A percentile compares a stretch with the other conserved stretches of the same genome.
Evolutionary conservation across 1,284 basidiomycete genomes (phyloP).

Genomic region (Papiliotrema terrestris): DNA sequence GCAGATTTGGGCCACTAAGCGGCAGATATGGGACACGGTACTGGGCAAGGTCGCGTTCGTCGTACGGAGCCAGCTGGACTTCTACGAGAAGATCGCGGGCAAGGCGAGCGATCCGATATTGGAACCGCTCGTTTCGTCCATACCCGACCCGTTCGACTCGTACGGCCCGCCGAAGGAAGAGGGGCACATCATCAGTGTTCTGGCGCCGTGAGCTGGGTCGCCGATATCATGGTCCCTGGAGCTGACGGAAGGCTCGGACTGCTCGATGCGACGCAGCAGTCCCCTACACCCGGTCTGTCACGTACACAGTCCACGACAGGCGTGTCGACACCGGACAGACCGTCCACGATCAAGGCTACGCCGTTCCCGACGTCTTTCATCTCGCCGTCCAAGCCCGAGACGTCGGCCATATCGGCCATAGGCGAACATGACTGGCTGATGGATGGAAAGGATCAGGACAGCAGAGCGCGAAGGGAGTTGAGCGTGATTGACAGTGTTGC

Average conservation of each 20-base stretch:
- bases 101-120: constrained; percentile 89
- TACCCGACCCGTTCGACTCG: constrained; percentile 89
- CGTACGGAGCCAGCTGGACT: constrained; percentile 46
- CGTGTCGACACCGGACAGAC: constrained; percentile 14
- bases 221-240: neutral
- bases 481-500: constrained; percentile 35
- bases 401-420: constrained; percentile 20
- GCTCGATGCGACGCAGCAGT: constrained; percentile 33
- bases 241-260: constrained; percentile 24
- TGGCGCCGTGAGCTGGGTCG: constrained; percentile 64
- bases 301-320: constrained; percentile 22
- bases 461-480: constrained; percentile 37
- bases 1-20: constrained; percentile 1
- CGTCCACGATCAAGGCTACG: constrained; percentile 11
- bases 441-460: constrained; percentile 12
- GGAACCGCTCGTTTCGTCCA: constrained; percentile 80
- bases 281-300: constrained; percentile 34
- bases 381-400: constrained; percentile 25
- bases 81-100: constrained; percentile 48
- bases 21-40: constrained; percentile 76
- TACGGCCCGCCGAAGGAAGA: constrained; percentile 84
- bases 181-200: constrained; percentile 87
- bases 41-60: constrained; percentile 65
- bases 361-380: constrained; percentile 21
- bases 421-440: constrained; percentile 31